These are phyloP conservation scores for Candida anglica DNA, from an alignment of 805 yeast genomes.

Conservation along the genomic window DNA sequence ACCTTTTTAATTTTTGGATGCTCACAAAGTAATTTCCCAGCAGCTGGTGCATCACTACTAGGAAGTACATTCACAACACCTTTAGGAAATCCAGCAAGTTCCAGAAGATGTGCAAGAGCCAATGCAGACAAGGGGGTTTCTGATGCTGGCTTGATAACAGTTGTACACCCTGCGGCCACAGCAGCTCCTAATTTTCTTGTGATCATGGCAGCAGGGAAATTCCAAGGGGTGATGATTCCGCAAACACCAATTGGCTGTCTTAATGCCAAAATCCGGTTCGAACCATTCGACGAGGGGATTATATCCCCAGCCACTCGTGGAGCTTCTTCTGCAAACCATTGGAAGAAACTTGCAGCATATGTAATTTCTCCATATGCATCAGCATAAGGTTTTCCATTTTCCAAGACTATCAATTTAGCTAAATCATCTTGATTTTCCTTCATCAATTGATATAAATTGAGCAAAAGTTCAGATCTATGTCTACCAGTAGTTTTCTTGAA, in stretches of 20 bases:
- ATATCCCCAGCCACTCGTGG: conserved; percentile 67
- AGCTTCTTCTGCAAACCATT: conserved; percentile 87
- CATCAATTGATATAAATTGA: conserved; percentile 50
- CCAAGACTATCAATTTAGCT: conserved; percentile 60
- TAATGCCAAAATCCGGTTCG: conserved; percentile 50
- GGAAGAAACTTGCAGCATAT: conserved; percentile 73
- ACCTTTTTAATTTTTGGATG: conserved; percentile 47
- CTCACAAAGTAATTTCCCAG: conserved; percentile 52
- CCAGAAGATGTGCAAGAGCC: conserved; percentile 58
- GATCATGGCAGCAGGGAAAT: conserved; percentile 78
- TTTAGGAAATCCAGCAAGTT: conserved; percentile 66
- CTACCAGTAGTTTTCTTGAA: conserved; percentile 56
- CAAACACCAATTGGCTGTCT: conserved; percentile 81
- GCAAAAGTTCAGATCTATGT: conserved; percentile 50
- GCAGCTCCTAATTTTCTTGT: conserved; percentile 75
- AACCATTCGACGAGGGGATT: conserved; percentile 49
- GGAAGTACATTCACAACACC: conserved; percentile 68
- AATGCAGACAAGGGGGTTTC: conserved; percentile 74
- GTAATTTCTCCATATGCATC: conserved; percentile 71
- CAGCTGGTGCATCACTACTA: conserved; percentile 39
- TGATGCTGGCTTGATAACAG: conserved; percentile 72
- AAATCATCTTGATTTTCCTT: conserved; percentile 59
- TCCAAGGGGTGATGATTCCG: conserved; percentile 81
- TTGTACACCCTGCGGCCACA: conserved; percentile 74
- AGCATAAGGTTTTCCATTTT: conserved; percentile 69